Evolutionary conservation across 495 filamentous ascomycete species (phyloP), one percentile per base, ranked within the genome.

Genomic region (Viridothelium virens): DNA sequence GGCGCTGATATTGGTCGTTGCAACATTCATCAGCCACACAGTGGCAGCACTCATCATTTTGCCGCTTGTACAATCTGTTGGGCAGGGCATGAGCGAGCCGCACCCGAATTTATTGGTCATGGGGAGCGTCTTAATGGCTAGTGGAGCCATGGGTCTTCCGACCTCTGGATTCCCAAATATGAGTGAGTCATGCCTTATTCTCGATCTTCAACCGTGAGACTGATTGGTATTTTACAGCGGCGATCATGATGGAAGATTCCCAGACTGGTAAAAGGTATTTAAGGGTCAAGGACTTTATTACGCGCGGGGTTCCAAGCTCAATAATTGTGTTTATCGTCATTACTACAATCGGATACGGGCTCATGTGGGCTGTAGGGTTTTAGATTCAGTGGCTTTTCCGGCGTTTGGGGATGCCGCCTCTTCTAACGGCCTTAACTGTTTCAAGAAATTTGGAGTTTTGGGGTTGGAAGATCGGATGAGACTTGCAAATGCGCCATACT

Each of bases 141-240:
- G 81, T 25, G 85, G 85, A 3, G 86, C 86, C 0, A 97, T 97
- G 93, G 94, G 84, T 2, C 76, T 99, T 75, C 94, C 94, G 12
- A 99, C 94, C 0, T 92, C 88, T 72, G 94, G 94, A 16, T 99
- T 99, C 75, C 94, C 94, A 2, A 99, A 99, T 73, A 99, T 99
- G 94, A 99, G 92, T 96, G 82, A 78, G 91, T 53, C 47, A 46
- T 65, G 62, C 61, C 62, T 14, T 47, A 34, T 53, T 14, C 50
- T 31, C 62, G 18, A 11, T 25, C n/a, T 59, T 53, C 62, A 38
- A n/a, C 38, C 37, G 14, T 34, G 38, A 31, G 25, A 14, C 12
- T 53, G 63, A 41, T 65, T 64, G 46, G n/a, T 38, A 59, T 34
- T 41, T 14, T 61, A 74, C 78, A 71, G 92, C 94, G 65, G 94